These are phyloP conservation scores for Capsicum rhomboideum DNA, from an alignment of 257 asterid species.

Conservation along the genomic window DNA sequence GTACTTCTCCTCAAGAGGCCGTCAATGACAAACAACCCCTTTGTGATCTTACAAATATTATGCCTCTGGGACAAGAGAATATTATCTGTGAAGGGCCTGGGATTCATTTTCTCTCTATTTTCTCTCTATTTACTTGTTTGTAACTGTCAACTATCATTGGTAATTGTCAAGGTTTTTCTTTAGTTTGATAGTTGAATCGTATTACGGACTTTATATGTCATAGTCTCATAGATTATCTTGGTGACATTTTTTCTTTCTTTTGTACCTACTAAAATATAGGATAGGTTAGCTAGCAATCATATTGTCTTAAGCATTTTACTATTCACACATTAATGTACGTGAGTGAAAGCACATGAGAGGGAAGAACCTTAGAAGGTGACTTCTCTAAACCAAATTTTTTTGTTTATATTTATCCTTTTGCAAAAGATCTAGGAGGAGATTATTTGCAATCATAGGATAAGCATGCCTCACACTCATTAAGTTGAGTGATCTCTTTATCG, in stretches of 20 bases:
- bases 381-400: neutral
- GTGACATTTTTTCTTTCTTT: neutral
- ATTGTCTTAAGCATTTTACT: neutral
- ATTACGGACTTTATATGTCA: neutral
- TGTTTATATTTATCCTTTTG: neutral
- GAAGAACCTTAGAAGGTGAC: neutral
- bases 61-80: neutral
- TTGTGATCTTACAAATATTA: neutral
- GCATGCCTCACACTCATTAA: neutral
- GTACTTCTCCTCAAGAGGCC: neutral
- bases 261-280: neutral
- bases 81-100: neutral
- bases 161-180: neutral
- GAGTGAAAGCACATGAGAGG: neutral
- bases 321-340: neutral
- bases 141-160: neutral
- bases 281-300: neutral
- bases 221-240: neutral
- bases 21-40: neutral
- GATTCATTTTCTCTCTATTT: neutral
- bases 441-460: neutral
- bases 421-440: neutral
- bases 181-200: neutral
- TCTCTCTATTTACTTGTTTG: too few relatives aligned
- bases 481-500: neutral